Evolutionary conservation across 2,329 filamentous ascomycete species (phyloP), one percentile per base, ranked within the genome.

Genomic region (Colletotrichum liaoningense): DNA sequence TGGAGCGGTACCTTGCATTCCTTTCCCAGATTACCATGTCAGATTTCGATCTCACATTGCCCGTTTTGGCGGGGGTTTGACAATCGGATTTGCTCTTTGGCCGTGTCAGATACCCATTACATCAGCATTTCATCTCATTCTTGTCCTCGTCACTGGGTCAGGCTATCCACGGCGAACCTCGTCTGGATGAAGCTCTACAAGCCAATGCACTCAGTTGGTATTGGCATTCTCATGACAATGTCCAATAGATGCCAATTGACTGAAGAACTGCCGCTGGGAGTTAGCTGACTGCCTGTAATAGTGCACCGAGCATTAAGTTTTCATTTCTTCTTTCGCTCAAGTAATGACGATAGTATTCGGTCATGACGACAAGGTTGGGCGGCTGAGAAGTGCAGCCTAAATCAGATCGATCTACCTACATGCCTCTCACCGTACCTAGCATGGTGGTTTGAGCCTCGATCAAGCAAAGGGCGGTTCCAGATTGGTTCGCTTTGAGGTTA

Each of bases 21-120:
- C 16, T 9, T 30, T 19, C 30, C 19, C 19, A 60, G 70, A 70
- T 70, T 70, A 59, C 70, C 67, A 73, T 65, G 14, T 42, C 33
- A 70, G 59, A 73, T 73, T 64, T 9, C 67, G 26, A 65, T 73
- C 42, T 28, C 5, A 57, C 30, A 38, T 59, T 59, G 3, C 42
- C 46, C 2, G 28, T 22, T 26, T 49, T 35, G 14, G n/a, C 2
- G 46, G 19, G 22, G 28, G 16, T 12, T 7, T 24, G 22, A 14
- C 22, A 55, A 24, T 26, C 6, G n/a, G 4, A 14, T 55, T 22
- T 11, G 11, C 11, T 55, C 6, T 55, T 28, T 55, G 52, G 52
- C 52, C 4, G n/a, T 4, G 24, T 55, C 11, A 55, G 52, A 6
- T 26, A 1, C 22, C 22, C 22, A 14, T 26, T 5, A 5, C 24